Evolutionary conservation across 768 basidiomycete genomes (phyloP).

Genomic region (Mrakia hoshinonis): DNA sequence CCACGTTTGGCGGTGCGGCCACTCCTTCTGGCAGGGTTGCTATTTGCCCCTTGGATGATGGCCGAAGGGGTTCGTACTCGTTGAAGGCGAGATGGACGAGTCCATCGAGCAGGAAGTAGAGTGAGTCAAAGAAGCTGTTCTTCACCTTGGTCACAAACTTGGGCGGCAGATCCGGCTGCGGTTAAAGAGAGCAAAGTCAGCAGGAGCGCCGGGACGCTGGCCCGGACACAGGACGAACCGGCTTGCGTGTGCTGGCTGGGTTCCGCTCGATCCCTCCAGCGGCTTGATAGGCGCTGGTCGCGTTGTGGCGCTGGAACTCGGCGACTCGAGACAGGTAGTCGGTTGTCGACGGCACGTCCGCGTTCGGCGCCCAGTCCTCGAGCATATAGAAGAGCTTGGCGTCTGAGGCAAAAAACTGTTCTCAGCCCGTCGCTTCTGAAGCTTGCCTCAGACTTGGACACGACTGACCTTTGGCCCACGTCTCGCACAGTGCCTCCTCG

Average conservation of each 20-base stretch:
- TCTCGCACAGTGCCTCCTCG: constrained; percentile 63
- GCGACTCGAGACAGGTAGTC: constrained; percentile 30
- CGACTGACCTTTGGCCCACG: constrained; percentile 71
- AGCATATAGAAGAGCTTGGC: constrained; percentile 70
- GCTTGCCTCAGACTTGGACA: background rate
- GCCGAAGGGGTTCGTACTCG: constrained; percentile 31
- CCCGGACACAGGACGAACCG: background rate
- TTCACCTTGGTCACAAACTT: constrained; percentile 66
- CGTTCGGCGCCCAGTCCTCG: constrained; percentile 71
- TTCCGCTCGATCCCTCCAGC: constrained; percentile 57
- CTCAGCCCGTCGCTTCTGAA: background rate
- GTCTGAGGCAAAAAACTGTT: constrained; percentile 48
- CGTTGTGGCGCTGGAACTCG: constrained; percentile 49
- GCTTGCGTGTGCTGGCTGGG: background rate
- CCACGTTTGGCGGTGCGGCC: constrained; percentile 13
- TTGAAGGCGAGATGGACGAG: constrained; percentile 66
- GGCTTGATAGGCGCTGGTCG: constrained; percentile 66
- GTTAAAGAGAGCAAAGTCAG: background rate
- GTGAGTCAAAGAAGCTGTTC: constrained; percentile 71
- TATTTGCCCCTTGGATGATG: background rate
- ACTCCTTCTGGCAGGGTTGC: background rate
- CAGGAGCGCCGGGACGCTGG: background rate
- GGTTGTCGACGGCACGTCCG: constrained; percentile 50
- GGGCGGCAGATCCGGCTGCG: constrained; percentile 45
- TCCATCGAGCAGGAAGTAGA: constrained; percentile 81